Evolutionary conservation across 202 grass and related monocot genomes (phyloP).

Genomic region (Cymbopogon flexuosus): DNA sequence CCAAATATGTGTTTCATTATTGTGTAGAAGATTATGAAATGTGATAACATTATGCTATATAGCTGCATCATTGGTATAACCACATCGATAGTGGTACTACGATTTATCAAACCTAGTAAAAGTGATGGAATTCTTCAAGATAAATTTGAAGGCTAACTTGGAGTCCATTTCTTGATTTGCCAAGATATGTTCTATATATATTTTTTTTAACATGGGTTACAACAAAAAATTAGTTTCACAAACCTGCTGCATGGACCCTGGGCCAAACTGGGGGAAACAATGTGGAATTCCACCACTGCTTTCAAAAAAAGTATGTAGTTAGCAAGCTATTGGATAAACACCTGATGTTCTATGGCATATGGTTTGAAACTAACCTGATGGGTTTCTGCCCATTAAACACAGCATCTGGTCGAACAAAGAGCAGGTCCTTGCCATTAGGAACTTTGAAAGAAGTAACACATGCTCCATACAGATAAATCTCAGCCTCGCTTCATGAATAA

Average conservation of each 20-base stretch:
- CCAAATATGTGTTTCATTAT: background rate
- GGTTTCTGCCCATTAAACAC: slow-evolving; percentile 86
- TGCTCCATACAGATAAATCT: slow-evolving; percentile 87
- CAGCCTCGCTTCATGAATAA: slow-evolving; percentile 66
- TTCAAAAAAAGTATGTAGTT: slow-evolving; percentile 35
- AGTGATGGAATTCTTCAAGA: background rate
- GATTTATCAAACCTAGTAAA: background rate
- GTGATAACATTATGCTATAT: slow-evolving; percentile 1
- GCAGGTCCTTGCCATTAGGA: slow-evolving; percentile 68
- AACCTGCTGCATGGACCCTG: slow-evolving; percentile 87
- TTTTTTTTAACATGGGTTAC: background rate
- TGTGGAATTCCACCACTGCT: slow-evolving; percentile 98
- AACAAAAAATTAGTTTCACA: slow-evolving; percentile 22
- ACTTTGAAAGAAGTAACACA: slow-evolving; percentile 91
- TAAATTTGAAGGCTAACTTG: background rate
- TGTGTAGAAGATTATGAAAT: background rate
- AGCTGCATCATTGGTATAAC: background rate
- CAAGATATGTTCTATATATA: slow-evolving; percentile 17
- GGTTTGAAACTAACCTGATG: slow-evolving; percentile 56
- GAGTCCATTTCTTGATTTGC: background rate
- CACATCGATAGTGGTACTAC: background rate
- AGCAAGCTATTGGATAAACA: slow-evolving; percentile 7
- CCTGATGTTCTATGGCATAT: slow-evolving; percentile 18
- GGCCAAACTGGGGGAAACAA: slow-evolving; percentile 98
- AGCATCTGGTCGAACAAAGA: slow-evolving; percentile 93